Conservation (phyloP, 73 alveolate species). For the Symbiodinium pilosum region DNA sequence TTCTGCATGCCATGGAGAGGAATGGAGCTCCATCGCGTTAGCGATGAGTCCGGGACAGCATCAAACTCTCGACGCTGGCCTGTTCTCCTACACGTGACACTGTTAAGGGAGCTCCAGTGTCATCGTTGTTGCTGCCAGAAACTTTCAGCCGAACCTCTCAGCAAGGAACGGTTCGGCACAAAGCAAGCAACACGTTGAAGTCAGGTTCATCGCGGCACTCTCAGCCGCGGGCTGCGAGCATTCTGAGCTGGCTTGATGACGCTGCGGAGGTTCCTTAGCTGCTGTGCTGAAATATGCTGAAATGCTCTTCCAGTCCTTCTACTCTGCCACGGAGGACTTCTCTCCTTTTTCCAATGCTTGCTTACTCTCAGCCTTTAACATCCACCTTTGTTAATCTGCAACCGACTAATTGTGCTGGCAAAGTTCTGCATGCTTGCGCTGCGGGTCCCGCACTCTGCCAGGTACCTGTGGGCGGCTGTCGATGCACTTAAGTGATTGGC, state of each 20-base stretch:
- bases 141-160: not conserved
- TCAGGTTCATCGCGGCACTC: not conserved
- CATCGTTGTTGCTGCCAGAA: not conserved
- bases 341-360: too few relatives aligned
- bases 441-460: slow-evolving; percentile 90
- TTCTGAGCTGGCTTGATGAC: slow-evolving; percentile 75
- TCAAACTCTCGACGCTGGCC: not conserved
- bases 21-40: not conserved
- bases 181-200: too few relatives aligned
- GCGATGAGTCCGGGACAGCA: not conserved
- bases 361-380: too few relatives aligned
- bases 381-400: too few relatives aligned
- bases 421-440: slow-evolving; percentile 63
- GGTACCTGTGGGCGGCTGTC: slow-evolving; percentile 1
- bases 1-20: slow-evolving; percentile 17
- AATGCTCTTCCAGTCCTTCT: too few relatives aligned
- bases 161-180: too few relatives aligned
- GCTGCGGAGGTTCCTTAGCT: slow-evolving; percentile 40
- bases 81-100: not conserved
- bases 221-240: slow-evolving; percentile 5
- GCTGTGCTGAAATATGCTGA: too few relatives aligned
- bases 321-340: too few relatives aligned
- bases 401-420: too few relatives aligned
- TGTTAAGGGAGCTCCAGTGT: not conserved
- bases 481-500: not conserved